These are phyloP conservation scores for Capsella bursapastoris DNA, from an alignment of 345 rosid species.

Conservation along the genomic window DNA sequence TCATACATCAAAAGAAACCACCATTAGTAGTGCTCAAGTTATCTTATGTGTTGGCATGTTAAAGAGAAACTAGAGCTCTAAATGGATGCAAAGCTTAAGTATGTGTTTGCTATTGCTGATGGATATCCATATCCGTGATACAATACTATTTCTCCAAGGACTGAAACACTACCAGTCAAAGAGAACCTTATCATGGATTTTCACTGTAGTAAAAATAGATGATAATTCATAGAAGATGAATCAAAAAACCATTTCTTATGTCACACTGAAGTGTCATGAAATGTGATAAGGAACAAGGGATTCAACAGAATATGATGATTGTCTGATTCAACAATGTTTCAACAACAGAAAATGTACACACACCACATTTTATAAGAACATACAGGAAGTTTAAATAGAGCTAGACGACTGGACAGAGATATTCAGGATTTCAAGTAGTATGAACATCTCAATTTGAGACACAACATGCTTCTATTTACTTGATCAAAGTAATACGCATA, in stretches of 20 bases:
- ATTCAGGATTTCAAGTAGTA: not conserved
- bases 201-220: too few relatives aligned
- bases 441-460: slow-evolving; percentile 16
- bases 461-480: not conserved
- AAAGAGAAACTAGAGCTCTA: slow-evolving; percentile 20
- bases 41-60: slow-evolving; percentile 16
- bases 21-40: slow-evolving; percentile 16
- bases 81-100: not conserved
- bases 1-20: slow-evolving; percentile 43
- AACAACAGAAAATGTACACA: not conserved
- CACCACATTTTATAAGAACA: not conserved
- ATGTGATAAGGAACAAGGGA: too few relatives aligned
- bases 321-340: not conserved
- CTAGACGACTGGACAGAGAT: not conserved
- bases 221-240: too few relatives aligned
- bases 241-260: too few relatives aligned
- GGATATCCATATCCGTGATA: slow-evolving; percentile 10
- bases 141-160: not conserved
- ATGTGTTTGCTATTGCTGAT: too few relatives aligned
- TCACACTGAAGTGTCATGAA: too few relatives aligned
- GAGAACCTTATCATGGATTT: too few relatives aligned
- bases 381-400: slow-evolving; percentile 4
- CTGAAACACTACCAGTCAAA: too few relatives aligned
- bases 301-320: not conserved
- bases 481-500: slow-evolving; percentile 11